These are phyloP conservation scores for Trichosporon coremiiforme DNA, from an alignment of 1,284 basidiomycete species.

Conservation along the genomic window DNA sequence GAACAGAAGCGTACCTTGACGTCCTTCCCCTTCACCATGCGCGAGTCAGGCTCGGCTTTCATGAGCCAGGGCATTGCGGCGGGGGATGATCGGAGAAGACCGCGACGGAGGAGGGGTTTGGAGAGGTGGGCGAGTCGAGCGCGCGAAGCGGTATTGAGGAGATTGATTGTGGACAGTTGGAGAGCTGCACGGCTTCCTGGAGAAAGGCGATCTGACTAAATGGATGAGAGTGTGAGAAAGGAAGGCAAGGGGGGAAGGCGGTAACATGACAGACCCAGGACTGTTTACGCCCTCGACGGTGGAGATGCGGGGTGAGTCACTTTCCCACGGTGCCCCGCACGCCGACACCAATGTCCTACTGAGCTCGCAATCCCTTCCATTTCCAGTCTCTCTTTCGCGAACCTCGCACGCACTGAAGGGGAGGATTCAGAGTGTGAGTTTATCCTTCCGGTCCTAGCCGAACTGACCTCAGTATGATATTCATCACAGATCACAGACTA, in stretches of 20 bases:
- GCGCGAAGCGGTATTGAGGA: neutral
- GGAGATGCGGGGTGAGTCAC: constrained; percentile 7
- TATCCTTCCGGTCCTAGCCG: too few relatives aligned
- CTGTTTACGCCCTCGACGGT: neutral
- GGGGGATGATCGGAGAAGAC: neutral
- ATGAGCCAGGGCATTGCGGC: constrained; percentile 68
- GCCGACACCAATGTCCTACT: too few relatives aligned
- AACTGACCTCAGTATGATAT: too few relatives aligned
- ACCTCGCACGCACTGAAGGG: too few relatives aligned
- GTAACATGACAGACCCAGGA: neutral
- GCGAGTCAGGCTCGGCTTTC: constrained; percentile 87
- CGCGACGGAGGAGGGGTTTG: neutral
- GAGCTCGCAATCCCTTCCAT: too few relatives aligned
- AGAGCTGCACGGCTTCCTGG: too few relatives aligned
- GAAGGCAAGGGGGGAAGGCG: neutral
- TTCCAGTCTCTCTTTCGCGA: too few relatives aligned
- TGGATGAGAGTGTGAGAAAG: too few relatives aligned
- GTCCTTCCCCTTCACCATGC: constrained; percentile 84
- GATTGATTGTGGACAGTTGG: neutral
- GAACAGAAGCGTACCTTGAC: constrained; percentile 67
- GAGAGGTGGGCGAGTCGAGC: neutral
- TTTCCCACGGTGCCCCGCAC: constrained; percentile 8
- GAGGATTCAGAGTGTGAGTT: too few relatives aligned
- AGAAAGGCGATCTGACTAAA: too few relatives aligned
- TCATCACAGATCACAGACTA: too few relatives aligned